phyloP scores from a whole-genome alignment of 2,329 filamentous ascomycete species.

The Arthrobotrys sphaeroides region DNA sequence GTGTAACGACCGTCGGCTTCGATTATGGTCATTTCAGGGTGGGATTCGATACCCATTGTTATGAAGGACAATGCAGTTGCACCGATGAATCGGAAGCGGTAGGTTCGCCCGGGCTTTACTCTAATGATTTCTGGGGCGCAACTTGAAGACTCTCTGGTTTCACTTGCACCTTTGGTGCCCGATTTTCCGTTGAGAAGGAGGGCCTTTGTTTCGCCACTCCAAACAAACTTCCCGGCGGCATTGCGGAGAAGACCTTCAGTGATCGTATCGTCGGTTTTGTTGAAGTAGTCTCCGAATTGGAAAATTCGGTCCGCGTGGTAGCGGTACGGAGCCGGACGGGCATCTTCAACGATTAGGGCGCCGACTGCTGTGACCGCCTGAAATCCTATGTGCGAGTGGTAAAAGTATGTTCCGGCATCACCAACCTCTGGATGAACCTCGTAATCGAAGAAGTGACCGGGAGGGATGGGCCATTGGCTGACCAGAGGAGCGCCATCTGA shows the following conservation, averaged over 20 bases:
- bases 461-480: conserved; percentile 73
- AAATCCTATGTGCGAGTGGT: conserved; percentile 73
- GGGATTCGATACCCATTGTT: conserved; percentile 68
- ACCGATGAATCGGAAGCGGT: conserved; percentile 71
- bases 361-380: conserved; percentile 70
- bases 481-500: conserved; percentile 71
- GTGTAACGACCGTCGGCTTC: conserved; percentile 70
- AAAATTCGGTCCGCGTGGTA: conserved; percentile 53
- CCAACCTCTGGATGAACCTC: conserved; percentile 67
- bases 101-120: conserved; percentile 70
- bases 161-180: conserved; percentile 62
- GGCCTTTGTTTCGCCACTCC: conserved; percentile 69
- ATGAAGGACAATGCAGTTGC: conserved; percentile 67
- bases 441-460: conserved; percentile 73
- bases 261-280: conserved; percentile 64
- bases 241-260: conserved; percentile 64
- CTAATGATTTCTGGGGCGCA: conserved; percentile 66
- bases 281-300: conserved; percentile 50
- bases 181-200: conserved; percentile 69
- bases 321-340: conserved; percentile 55
- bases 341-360: conserved; percentile 69
- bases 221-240: conserved; percentile 64
- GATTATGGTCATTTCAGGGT: conserved; percentile 69
- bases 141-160: conserved; percentile 59
- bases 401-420: conserved; percentile 73